phyloP scores from a whole-genome alignment of 2,329 filamentous ascomycete genomes.

The Fusarium subglutinans region DNA sequence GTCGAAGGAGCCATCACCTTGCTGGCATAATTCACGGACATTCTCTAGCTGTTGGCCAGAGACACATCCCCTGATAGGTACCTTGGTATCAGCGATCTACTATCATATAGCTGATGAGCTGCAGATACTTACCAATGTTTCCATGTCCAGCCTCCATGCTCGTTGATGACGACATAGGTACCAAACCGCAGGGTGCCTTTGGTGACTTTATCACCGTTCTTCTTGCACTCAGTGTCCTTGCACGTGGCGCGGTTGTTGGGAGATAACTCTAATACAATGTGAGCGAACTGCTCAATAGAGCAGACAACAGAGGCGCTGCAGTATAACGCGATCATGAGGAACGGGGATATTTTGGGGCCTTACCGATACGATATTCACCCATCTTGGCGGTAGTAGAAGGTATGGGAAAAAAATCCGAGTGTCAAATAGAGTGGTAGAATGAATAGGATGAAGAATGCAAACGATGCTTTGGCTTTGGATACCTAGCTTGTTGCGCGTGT shows the following conservation, averaged over 20 bases:
- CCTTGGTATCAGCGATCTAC: neutral
- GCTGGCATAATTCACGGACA: constrained; percentile 65
- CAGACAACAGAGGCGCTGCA: neutral
- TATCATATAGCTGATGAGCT: neutral
- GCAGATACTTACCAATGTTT: constrained; percentile 78
- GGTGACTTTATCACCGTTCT: constrained; percentile 71
- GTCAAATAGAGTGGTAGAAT: constrained; percentile 23
- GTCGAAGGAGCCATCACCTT: constrained; percentile 61
- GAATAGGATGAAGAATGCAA: neutral
- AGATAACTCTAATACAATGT: constrained; percentile 69
- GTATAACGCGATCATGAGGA: neutral
- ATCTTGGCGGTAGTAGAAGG: constrained; percentile 45
- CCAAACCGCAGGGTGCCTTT: constrained; percentile 86
- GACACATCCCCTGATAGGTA: constrained; percentile 78
- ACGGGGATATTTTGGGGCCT: constrained; percentile 30
- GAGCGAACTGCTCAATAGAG: constrained; percentile 17
- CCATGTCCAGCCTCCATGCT: constrained; percentile 76
- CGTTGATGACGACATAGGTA: constrained; percentile 71
- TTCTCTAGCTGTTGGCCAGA: constrained; percentile 78
- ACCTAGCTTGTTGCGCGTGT: constrained; percentile 1
- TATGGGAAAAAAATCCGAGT: neutral
- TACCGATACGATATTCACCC: constrained; percentile 60
- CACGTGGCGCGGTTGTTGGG: constrained; percentile 78
- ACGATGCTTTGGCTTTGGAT: constrained; percentile 2
- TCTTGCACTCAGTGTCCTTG: constrained; percentile 77